phyloP scores from a whole-genome alignment of 1,139 yeast genomes.

The Suhomyces wounanorum region DNA sequence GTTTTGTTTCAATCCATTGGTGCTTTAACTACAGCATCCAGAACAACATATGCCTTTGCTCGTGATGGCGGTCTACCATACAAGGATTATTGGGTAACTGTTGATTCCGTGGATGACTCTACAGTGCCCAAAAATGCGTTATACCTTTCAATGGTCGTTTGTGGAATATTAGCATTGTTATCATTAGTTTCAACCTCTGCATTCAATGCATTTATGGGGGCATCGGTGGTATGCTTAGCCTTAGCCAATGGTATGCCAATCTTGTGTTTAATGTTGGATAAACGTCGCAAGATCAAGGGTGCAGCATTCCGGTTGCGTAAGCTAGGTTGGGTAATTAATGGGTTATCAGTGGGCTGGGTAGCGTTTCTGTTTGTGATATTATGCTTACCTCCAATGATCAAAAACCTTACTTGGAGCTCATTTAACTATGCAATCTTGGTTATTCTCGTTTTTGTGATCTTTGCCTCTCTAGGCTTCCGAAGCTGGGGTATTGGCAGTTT shows the following conservation, averaged over 20 bases:
- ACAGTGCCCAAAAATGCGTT: slow-evolving; percentile 74
- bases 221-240: slow-evolving; percentile 78
- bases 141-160: slow-evolving; percentile 65
- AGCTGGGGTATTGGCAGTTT: slow-evolving; percentile 64
- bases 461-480: slow-evolving; percentile 54
- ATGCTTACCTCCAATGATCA: slow-evolving; percentile 74
- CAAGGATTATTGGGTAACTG: slow-evolving; percentile 63
- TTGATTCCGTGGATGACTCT: slow-evolving; percentile 58
- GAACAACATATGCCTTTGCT: slow-evolving; percentile 84
- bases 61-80: slow-evolving; percentile 87
- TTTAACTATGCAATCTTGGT: slow-evolving; percentile 81
- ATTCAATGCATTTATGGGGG: slow-evolving; percentile 82
- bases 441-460: slow-evolving; percentile 47
- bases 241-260: slow-evolving; percentile 81
- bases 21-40: slow-evolving; percentile 79
- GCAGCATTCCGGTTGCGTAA: slow-evolving; percentile 69
- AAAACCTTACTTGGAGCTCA: slow-evolving; percentile 53
- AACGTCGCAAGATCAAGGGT: slow-evolving; percentile 64
- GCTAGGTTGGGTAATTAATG: slow-evolving; percentile 66
- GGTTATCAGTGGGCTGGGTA: slow-evolving; percentile 63
- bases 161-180: slow-evolving; percentile 60
- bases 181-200: slow-evolving; percentile 75
- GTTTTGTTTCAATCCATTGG: slow-evolving; percentile 79
- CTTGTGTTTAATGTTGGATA: slow-evolving; percentile 58
- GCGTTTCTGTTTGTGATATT: slow-evolving; percentile 60